Base-by-base conservation (phyloP, 768 basidiomycete genomes). In the Tulasnella sp. region DNA sequence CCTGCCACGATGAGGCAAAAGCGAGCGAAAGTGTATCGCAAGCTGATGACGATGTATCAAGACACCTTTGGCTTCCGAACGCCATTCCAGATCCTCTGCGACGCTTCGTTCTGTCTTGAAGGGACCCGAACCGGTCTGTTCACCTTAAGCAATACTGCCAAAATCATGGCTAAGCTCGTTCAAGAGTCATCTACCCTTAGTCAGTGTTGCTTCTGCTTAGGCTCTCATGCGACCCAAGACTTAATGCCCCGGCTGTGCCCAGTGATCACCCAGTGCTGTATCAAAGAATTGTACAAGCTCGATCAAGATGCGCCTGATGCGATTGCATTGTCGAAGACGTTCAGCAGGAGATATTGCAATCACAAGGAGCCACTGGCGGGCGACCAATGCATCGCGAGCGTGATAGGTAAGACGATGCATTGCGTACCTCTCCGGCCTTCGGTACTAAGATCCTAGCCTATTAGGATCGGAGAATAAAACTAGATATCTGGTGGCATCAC, bases 201-300 rank as follows among this genome's bases (percentile, higher is more conserved):
- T 98, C 71, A 75, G 93, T 77, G 15, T 52, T 30, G 13, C 43
- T 23, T 42, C 17, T 21, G 27, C 13, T 58, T 15, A 5, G 7
- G 19, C 21, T 17, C 21, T 10, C 27, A 34, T 56, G 27, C 50
- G 42, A 4, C 30, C 5, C 19, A 63, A 67, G 52, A 63, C 50
- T 47, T 56, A 69, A 43, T 27, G 32, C 29, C 10, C 17, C 48
- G 30, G 19, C 19, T n/a, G 10, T 23, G 11, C 48, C 1, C 60
- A 97, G 96, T 99, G 95, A 97, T 99, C 70, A 97, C 96, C 0
- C 95, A 98, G 69, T 99, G 96, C 71, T 95, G 86, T 69, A 92
- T 99, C 43, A 84, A 93, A 65, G 89, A 91, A 68, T 78, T 99
- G 1, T 98, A 99, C 73, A 78, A 91, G 2, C 80, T 85, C 58